A percentile compares a stretch with the other conserved stretches of the same genome.
Evolutionary conservation across 768 basidiomycete genomes (phyloP).

Genomic region (Tulasnella sp.): DNA sequence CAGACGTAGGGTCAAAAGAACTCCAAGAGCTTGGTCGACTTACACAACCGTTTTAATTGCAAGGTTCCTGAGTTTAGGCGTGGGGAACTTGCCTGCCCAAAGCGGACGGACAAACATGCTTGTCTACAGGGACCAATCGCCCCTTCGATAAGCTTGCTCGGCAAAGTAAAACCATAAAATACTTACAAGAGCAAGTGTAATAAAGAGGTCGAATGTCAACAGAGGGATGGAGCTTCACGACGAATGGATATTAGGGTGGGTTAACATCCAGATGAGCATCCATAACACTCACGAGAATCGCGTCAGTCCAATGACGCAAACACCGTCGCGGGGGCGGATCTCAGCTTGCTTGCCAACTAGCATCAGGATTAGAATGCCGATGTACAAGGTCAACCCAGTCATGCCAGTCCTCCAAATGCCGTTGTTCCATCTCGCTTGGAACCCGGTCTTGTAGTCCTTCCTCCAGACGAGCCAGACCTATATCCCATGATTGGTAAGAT

Average conservation of each 20-base stretch:
- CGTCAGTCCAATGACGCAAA: conserved; percentile 44
- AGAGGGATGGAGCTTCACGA: conserved; percentile 35
- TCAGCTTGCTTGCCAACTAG: conserved; percentile 29
- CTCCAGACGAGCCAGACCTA: conserved; percentile 25
- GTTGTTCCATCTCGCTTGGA: conserved; percentile 32
- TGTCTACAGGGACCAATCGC: conserved; percentile 34
- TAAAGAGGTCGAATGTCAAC: conserved; percentile 43
- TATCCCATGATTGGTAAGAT: not conserved
- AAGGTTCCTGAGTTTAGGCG: conserved; percentile 23
- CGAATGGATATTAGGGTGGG: not conserved
- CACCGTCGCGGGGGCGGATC: conserved; percentile 28
- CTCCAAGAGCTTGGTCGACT: conserved; percentile 9
- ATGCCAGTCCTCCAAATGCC: conserved; percentile 39
- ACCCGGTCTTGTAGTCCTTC: not conserved
- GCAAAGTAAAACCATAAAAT: not conserved
- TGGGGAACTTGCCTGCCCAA: conserved; percentile 12
- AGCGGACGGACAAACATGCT: conserved; percentile 42
- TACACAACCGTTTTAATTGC: conserved; percentile 41
- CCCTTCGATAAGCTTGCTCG: not conserved
- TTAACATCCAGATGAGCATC: not conserved
- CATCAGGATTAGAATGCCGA: conserved; percentile 36
- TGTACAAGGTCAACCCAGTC: conserved; percentile 34
- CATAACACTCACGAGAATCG: conserved; percentile 30
- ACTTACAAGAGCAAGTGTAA: conserved; percentile 24
- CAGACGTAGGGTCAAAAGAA: not conserved